Base-by-base conservation (phyloP, 129 eudicot species). In the Deinandra increscens region DNA sequence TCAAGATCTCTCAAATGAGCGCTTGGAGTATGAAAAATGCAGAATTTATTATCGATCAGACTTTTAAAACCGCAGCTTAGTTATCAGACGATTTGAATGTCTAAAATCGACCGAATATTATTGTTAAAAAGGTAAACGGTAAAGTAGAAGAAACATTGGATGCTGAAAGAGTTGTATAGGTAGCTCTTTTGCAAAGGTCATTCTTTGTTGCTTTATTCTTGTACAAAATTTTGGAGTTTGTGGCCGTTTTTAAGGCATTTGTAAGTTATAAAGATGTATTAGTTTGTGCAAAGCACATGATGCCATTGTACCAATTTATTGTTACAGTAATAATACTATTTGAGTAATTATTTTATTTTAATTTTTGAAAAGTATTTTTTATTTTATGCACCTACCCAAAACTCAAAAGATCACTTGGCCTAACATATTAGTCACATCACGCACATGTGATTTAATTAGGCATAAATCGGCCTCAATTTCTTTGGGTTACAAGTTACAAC, bases 21-120 rank as follows among this genome's bases (percentile, higher is more conserved):
- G 95, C 88, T n/a, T 84, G 88, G 90, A 87, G 86, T 63, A 82
- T 87, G 95, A 82, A 82, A 46, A 65, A 61, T 66, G 95, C 95
- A 11, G 82, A 78, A 65, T 77, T 86, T 48, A 66, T 13, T 17
- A 9, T 56, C 23, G 81, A 69, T 17, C 71, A 76, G 31, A 76
- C 58, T 0, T 56, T 60, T 18, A 69, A 76, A 70, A 68, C 64
- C 20, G 34, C 45, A 12, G 5, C 11, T 17, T 59, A 36, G 33
- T 54, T 8, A 14, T 41, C 42, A 0, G 18, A 1, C 19, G 6
- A 14, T 13, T 31, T 26, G 10, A 33, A 45, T 36, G 37, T 31
- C 12, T 14, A 46, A 56, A 75, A 55, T 2, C 4, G 7, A 11
- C 67, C 58, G 5, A 44, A 15, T 61, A 33, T 45, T 74, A 18